Evolutionary conservation across 345 rosid species (phyloP).

Genomic region (Streptanthus diversifolius): DNA sequence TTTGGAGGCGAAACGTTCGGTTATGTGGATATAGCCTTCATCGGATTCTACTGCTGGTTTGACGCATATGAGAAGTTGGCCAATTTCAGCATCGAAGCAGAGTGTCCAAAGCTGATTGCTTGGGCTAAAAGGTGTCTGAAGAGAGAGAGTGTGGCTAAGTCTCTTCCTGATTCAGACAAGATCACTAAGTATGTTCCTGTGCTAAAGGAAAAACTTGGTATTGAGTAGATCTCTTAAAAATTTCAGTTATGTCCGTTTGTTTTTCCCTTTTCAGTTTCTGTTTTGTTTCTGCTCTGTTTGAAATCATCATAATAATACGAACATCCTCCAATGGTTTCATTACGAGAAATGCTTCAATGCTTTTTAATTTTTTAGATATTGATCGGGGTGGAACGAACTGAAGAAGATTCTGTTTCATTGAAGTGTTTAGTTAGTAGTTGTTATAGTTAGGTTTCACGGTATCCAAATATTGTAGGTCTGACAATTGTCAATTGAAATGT

Average conservation of each 20-base stretch:
- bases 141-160: background rate
- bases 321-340: background rate
- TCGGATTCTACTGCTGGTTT: slow-evolving; percentile 17
- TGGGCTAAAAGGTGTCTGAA: background rate
- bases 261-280: background rate
- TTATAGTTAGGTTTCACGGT: no score
- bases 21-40: slow-evolving; percentile 12
- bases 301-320: background rate
- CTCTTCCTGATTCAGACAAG: background rate
- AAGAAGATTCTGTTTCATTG: no score
- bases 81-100: background rate
- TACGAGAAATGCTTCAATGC: background rate
- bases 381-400: no score
- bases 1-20: slow-evolving; percentile 19
- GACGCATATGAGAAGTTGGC: background rate
- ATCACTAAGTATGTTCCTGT: background rate
- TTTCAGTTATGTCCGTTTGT: background rate
- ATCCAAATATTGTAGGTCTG: no score
- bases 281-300: background rate
- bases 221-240: background rate
- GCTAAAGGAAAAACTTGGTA: background rate
- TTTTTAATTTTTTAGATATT: no score
- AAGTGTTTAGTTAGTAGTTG: no score
- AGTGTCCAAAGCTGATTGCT: background rate
- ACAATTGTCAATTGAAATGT: no score